Base-by-base conservation (phyloP, 1,284 basidiomycete genomes). In the Cryptococcus jaspeensis region DNA sequence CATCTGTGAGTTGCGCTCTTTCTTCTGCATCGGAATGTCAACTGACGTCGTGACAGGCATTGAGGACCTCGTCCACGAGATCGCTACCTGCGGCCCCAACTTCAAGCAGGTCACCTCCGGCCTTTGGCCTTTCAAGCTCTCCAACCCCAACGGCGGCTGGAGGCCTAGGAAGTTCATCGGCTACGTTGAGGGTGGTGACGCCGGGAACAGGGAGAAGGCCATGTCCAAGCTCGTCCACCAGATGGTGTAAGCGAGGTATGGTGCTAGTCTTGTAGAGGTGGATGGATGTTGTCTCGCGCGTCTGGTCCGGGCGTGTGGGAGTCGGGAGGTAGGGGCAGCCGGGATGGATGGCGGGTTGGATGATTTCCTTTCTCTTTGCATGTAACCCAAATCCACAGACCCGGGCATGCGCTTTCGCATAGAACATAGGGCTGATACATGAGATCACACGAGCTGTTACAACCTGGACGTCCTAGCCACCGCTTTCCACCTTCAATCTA, bases 81-180 rank as follows among this genome's bases (percentile, higher is more conserved):
- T 99, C 72, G 84, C 85, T 80, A 95, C 91, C 60, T 87, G 86
- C 64, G 96, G 95, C 73, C 95, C 95, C 74, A 92, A 98, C 85
- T 99, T 99, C 85, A 98, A 98, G 84, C 92, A 95, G 86, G 90
- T 87, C 59, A 86, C 89, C 69, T 92, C 92, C 83, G 92, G 94
- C 86, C 87, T 99, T 58, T 98, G 95, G 93, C 93, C 96, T 32
- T 98, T 99, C 87, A 98, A 99, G 81, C 89, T 99, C 63, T 96
- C 92, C 69, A 98, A 97, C 87, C 94, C 96, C 59, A 98, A 85
- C 72, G 95, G 96, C 69, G 96, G 96, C 72, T 99, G 92, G 93
- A 88, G 90, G 81, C 86, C 84, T 75, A 85, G 92, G 78, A 99
- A 99, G 84, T 95, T 98, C 87, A 92, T 88, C 81, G 88, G 90